Base-by-base conservation (phyloP, 306 rosid species). In the Cucurbita moschata region DNA sequence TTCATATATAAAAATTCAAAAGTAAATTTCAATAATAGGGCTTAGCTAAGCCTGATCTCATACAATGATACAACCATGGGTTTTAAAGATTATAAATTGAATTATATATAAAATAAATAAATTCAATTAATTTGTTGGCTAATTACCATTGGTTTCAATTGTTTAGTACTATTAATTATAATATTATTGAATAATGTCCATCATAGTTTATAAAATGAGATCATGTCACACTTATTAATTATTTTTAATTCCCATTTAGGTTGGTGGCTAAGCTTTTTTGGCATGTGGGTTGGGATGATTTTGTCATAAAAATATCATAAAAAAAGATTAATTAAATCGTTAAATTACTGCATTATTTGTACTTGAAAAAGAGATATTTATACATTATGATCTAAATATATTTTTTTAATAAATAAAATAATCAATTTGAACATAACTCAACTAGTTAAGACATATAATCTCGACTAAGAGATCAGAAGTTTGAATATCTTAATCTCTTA, bases 271-370 rank as follows among this genome's bases (percentile, higher is more conserved):
- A 21, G 55, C 55, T 43, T 44, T 64, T 67, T 46, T 6, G 72
- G 53, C 72, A 67, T 67, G 72, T 67, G 72, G 55, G 39, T 55
- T 44, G 55, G 18, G 72, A 67, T 67, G 72, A 43, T 67, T 21
- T 46, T 67, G 55, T 67, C 54, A 67, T 13, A 0, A 5, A 19
- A 44, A 44, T 67, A 46, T 66, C 5, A 8, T 65, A 1, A 8
- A 21, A 21, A 21, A 21, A 21, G 23, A 21, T 65, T 40, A 42
- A 40, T 43, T 62, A 65, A n/a, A 43, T 43, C 1, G 10, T n/a
- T 43, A 42, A 65, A 65, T 40, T 1, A 11, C 5, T 1, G 43
- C 43, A 39, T 40, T 37, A 37, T 37, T 35, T 26, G 67, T 62
- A 62, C 50, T 64, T 14, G 13, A 39, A 64, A 40, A n/a, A 14